Conservation (phyloP, 129 eudicot species). For the Escallonia rubra region DNA sequence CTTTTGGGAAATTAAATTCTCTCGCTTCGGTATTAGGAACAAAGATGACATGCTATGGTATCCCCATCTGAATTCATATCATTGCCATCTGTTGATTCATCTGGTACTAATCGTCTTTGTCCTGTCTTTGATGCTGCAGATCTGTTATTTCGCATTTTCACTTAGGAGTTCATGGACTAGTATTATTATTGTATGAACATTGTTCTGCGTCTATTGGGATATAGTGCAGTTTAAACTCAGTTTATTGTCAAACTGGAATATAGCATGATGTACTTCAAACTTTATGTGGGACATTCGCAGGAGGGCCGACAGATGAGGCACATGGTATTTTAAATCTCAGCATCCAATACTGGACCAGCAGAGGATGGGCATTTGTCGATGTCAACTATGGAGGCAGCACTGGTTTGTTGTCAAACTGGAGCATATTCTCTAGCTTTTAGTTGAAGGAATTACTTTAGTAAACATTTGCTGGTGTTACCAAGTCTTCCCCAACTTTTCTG, state of each 20-base stretch:
- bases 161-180: too few relatives aligned
- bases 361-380: slow-evolving; percentile 54
- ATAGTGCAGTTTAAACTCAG: background rate
- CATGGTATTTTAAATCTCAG: slow-evolving; percentile 40
- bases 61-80: too few relatives aligned
- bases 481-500: background rate
- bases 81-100: too few relatives aligned
- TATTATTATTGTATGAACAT: background rate
- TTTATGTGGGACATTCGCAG: slow-evolving; percentile 12
- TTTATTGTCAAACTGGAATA: background rate
- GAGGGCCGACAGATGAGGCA: slow-evolving; percentile 51
- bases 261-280: background rate
- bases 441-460: too few relatives aligned
- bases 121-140: too few relatives aligned
- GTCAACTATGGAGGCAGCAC: slow-evolving; percentile 54
- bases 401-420: slow-evolving; percentile 16
- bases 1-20: too few relatives aligned
- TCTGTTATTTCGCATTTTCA: too few relatives aligned
- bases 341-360: slow-evolving; percentile 51
- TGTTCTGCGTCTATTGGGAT: background rate
- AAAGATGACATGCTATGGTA: too few relatives aligned
- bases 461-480: too few relatives aligned
- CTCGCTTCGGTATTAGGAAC: too few relatives aligned
- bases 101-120: too few relatives aligned
- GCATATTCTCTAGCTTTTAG: background rate